Conservation (phyloP, 768 basidiomycete genomes). For the Mrakia gelida region DNA sequence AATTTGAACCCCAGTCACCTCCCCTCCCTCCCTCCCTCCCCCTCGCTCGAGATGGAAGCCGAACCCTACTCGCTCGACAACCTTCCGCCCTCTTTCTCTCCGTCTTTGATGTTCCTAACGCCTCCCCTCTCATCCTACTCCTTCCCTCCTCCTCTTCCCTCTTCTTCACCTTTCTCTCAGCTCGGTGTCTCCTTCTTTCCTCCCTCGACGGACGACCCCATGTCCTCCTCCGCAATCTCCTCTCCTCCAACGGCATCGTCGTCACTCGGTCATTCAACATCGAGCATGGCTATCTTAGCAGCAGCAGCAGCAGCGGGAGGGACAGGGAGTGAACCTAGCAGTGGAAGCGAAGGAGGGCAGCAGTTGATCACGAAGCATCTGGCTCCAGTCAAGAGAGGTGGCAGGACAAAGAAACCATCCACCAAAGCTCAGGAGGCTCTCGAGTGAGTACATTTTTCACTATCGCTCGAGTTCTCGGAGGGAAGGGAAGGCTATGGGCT, state of each 20-base stretch:
- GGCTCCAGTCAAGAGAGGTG: conserved; percentile 2
- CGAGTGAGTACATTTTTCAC: not conserved
- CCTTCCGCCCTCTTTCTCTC: no score
- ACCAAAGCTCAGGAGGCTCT: not conserved
- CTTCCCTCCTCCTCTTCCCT: not conserved
- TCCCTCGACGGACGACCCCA: not conserved
- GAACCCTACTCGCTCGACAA: no score
- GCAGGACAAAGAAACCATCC: not conserved
- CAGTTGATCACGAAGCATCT: conserved; percentile 19
- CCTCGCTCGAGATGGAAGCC: no score
- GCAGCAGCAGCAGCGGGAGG: not conserved
- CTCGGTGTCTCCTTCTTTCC: not conserved
- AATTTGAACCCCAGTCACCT: no score
- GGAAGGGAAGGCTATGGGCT: no score
- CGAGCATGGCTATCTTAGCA: not conserved
- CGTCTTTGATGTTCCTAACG: not conserved
- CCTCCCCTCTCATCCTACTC: not conserved
- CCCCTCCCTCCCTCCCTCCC: no score
- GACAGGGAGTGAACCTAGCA: not conserved
- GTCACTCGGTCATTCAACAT: not conserved
- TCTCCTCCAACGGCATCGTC: not conserved
- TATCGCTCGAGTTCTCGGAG: not conserved
- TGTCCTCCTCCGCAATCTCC: not conserved
- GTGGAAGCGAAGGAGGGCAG: not conserved
- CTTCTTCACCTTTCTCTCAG: not conserved